Evolutionary conservation across 495 filamentous ascomycete species (phyloP).

Genomic region (Podospora fimiseda): DNA sequence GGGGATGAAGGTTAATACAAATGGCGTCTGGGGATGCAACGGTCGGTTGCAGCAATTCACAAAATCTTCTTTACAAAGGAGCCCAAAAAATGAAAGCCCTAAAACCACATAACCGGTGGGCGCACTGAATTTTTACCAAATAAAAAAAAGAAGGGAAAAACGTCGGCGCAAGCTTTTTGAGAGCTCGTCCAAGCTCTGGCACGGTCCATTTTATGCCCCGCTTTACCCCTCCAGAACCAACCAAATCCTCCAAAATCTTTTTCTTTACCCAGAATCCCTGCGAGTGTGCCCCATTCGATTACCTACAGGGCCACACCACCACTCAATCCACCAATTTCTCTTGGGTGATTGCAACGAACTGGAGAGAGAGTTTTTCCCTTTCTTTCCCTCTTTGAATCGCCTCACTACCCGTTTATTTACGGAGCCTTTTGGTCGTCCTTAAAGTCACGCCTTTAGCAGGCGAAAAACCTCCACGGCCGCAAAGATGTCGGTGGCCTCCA

Average conservation of each 20-base stretch:
- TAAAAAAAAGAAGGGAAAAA: conserved; percentile 13
- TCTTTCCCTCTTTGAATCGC: background rate
- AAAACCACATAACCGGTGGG: conserved; percentile 8
- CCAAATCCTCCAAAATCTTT: background rate
- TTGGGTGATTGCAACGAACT: background rate
- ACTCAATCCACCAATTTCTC: background rate
- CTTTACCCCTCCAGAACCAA: background rate
- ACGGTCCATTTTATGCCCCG: background rate
- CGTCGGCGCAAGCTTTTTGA: background rate
- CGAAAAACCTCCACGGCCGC: conserved; percentile 36
- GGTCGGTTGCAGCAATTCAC: background rate
- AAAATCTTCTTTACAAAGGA: background rate
- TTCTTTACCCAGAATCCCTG: background rate
- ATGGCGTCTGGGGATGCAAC: conserved; percentile 4
- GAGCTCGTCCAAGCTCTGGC: background rate
- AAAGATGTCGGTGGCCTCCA: conserved; percentile 60
- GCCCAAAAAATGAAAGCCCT: conserved; percentile 9
- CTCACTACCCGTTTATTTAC: background rate
- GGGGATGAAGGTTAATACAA: too few relatives aligned
- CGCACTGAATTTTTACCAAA: conserved; percentile 19
- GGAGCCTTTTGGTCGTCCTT: conserved; percentile 13
- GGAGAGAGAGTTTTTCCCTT: background rate
- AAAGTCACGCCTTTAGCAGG: conserved; percentile 19
- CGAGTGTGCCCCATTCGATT: background rate
- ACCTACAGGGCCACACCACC: conserved; percentile 4